Evolutionary conservation across 75 land plant genomes (phyloP), one percentile per base, ranked within the genome.

Genomic region (Isoetes taiwanensis): DNA sequence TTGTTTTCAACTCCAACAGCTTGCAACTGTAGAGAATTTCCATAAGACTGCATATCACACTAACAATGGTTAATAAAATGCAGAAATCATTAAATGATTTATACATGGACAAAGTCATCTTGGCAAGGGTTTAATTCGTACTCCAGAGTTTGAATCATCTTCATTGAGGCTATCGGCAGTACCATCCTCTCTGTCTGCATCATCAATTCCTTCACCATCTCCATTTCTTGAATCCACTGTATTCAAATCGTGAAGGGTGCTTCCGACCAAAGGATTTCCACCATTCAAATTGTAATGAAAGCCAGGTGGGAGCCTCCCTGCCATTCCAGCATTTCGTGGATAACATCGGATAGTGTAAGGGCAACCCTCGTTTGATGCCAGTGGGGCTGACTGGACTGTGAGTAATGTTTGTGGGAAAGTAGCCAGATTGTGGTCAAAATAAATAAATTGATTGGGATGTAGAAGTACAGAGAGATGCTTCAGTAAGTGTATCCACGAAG

Each of bases 211-310:
- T 4, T 81, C 85, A 34, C 80, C 64, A 33, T 84, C 89, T 1
- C 71, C 57, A 17, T 62, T 55, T 55, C 71, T 54, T 4, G 70
- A 59, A 32, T 79, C 81, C 12, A 71, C 84, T 0, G 82, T 64
- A 62, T 90, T 83, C 48, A 83, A 72, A 29, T 90, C 97, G 34
- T 90, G 87, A 25, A 86, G 52, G 2, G 91, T 58, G 61, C 60
- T 69, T 5, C 76, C 83, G 40, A 88, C 73, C 50, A 72, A 80
- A 24, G 80, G 64, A 65, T 63, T 78, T 29, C 71, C 77, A 5
- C 78, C 63, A 37, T 81, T 69, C 62, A 88, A 53, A 46, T 75
- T 76, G 64, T 79, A 85, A 32, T 86, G 80, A 53, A 69, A 75
- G 28, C 63, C 59, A 1, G 80, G 84, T 58, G 73, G 69, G 58